Conservation (phyloP, 164 flowering plant species). For the Magnolia officinalis region DNA sequence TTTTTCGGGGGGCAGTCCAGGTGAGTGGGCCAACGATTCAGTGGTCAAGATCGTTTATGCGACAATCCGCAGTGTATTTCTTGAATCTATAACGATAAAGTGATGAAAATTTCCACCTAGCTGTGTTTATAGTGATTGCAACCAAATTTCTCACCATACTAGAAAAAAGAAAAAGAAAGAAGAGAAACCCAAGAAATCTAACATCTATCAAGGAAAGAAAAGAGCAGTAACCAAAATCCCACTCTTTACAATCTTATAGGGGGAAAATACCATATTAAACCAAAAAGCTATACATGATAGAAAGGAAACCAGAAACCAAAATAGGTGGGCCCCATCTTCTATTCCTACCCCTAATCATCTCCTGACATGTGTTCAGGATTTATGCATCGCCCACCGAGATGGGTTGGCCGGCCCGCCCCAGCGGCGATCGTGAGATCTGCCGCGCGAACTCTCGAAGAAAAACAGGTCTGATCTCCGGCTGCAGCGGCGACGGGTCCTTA, state of each 20-base stretch:
- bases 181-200: background rate
- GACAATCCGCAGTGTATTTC: too few relatives aligned
- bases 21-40: too few relatives aligned
- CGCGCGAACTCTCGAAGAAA: slow-evolving; percentile 35
- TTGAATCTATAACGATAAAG: too few relatives aligned
- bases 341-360: background rate
- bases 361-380: background rate
- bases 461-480: slow-evolving; percentile 28
- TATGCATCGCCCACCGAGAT: slow-evolving; percentile 46
- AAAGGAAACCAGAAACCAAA: background rate
- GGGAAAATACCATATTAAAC: background rate
- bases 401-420: slow-evolving; percentile 47
- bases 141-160: too few relatives aligned
- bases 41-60: too few relatives aligned
- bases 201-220: too few relatives aligned
- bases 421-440: slow-evolving; percentile 55
- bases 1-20: too few relatives aligned
- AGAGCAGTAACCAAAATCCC: background rate
- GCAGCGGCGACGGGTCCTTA: slow-evolving; percentile 28
- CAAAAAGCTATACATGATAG: slow-evolving; percentile 4
- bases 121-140: too few relatives aligned
- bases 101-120: too few relatives aligned
- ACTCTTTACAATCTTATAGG: background rate
- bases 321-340: background rate
- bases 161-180: too few relatives aligned